Percentiles rank a stretch among this genome's conserved stretches.
phyloP scores from a whole-genome alignment of 2,329 filamentous ascomycete species.

The Fusarium sarcochroum region DNA sequence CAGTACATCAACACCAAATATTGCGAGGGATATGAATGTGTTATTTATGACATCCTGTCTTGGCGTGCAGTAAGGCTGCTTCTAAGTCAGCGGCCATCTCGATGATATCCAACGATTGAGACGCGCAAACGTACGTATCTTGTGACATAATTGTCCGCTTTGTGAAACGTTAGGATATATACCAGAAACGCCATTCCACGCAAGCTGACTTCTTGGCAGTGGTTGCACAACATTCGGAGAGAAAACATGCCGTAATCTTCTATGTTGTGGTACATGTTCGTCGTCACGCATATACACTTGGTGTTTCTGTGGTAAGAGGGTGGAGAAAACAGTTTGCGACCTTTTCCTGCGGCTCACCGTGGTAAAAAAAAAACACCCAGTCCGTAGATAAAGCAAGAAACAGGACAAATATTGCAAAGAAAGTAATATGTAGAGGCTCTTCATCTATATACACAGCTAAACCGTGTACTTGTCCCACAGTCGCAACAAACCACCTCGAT shows the following conservation, averaged over 20 bases:
- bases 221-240: background rate
- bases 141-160: slow-evolving; percentile 1
- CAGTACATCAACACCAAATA: accelerated
- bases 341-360: background rate
- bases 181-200: background rate
- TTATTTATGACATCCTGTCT: slow-evolving; percentile 8
- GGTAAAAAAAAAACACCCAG: no score
- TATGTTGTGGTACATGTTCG: background rate
- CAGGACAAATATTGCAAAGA: background rate
- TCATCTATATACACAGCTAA: background rate
- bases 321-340: background rate
- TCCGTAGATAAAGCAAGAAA: background rate
- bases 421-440: background rate
- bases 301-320: background rate
- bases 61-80: background rate
- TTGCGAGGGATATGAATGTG: background rate
- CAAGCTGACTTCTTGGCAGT: background rate
- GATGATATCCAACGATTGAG: slow-evolving; percentile 6
- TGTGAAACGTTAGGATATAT: background rate
- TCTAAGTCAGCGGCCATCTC: slow-evolving; percentile 10
- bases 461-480: background rate
- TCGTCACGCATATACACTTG: slow-evolving; percentile 5
- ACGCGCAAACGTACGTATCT: background rate
- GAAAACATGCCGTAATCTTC: slow-evolving; percentile 1
- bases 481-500: background rate